Evolutionary conservation across 2,329 filamentous ascomycete genomes (phyloP).

Genomic region (Anthostomella pinea): DNA sequence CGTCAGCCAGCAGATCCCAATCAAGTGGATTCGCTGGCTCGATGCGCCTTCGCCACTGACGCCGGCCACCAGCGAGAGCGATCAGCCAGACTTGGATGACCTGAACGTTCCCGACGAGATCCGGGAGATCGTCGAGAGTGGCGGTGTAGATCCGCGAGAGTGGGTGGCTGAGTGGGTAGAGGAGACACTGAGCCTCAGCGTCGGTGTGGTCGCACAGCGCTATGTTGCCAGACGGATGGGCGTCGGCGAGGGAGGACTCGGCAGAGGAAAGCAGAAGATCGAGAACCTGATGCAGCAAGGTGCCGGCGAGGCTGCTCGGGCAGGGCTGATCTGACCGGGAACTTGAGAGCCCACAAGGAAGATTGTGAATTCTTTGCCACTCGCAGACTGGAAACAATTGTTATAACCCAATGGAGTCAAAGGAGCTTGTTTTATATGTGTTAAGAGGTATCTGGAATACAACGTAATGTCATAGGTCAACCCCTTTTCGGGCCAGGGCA

Average conservation of each 20-base stretch:
- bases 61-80: slow-evolving; percentile 50
- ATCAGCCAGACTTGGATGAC: slow-evolving; percentile 19
- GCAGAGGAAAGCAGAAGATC: slow-evolving; percentile 59
- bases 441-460: not conserved
- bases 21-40: slow-evolving; percentile 87
- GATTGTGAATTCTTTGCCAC: too few relatives aligned
- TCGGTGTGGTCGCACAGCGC: slow-evolving; percentile 86
- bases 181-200: slow-evolving; percentile 72
- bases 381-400: too few relatives aligned
- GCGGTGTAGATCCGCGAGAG: slow-evolving; percentile 84
- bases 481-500: too few relatives aligned
- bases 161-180: slow-evolving; percentile 99
- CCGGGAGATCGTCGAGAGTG: slow-evolving; percentile 72
- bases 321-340: slow-evolving; percentile 51
- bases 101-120: slow-evolving; percentile 75
- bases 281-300: slow-evolving; percentile 56
- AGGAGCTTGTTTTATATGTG: not conserved
- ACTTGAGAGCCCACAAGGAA: too few relatives aligned
- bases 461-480: too few relatives aligned
- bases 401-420: not conserved
- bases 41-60: slow-evolving; percentile 66
- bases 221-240: slow-evolving; percentile 96
- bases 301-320: slow-evolving; percentile 57
- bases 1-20: slow-evolving; percentile 78
- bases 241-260: slow-evolving; percentile 74